Evolutionary conservation across 345 rosid genomes (phyloP).

Genomic region (Moricandia arvensis): DNA sequence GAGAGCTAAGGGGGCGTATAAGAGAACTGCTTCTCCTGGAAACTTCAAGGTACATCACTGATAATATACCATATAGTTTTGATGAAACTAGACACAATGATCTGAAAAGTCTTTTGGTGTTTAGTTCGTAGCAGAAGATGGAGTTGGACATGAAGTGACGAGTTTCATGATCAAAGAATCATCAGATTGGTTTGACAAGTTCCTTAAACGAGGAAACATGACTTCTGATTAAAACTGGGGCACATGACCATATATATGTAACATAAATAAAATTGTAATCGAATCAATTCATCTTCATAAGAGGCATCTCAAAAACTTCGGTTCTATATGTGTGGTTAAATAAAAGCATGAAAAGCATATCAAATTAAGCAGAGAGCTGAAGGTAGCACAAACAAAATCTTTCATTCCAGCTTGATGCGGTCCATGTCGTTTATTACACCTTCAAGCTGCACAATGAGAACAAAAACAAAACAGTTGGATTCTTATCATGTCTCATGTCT

Average conservation of each 20-base stretch:
- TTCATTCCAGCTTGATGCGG: constrained; percentile 69
- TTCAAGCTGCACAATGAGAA: constrained; percentile 61
- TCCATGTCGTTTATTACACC: constrained; percentile 82
- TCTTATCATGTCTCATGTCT: background rate
- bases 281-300: background rate
- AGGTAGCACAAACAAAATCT: background rate
- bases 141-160: constrained; percentile 67
- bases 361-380: background rate
- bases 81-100: background rate
- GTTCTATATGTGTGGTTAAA: background rate
- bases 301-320: background rate
- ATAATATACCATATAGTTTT: background rate
- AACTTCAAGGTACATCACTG: constrained; percentile 54
- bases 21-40: constrained; percentile 34
- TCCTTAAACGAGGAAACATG: constrained; percentile 39
- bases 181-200: constrained; percentile 72
- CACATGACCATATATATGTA: background rate
- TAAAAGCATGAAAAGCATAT: background rate
- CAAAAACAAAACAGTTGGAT: background rate
- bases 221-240: background rate
- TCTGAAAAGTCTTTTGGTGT: background rate
- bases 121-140: constrained; percentile 64
- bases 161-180: constrained; percentile 72
- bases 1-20: constrained; percentile 50
- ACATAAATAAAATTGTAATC: background rate